Evolutionary conservation across 495 filamentous ascomycete species (phyloP).

Genomic region (Trypethelium eluteriae): DNA sequence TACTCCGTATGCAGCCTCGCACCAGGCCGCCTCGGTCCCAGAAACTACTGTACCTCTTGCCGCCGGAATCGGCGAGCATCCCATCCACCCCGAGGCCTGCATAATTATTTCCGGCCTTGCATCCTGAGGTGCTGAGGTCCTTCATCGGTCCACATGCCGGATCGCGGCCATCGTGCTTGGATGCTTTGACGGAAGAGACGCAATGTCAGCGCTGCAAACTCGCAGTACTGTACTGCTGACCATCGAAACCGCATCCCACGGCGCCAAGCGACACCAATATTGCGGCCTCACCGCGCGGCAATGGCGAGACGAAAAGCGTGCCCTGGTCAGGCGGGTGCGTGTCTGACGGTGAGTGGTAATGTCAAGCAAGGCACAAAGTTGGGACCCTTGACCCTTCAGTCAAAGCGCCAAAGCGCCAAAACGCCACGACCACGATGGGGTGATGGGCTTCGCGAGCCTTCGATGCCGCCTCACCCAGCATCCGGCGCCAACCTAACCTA

Average conservation of each 20-base stretch:
- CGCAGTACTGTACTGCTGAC: not conserved
- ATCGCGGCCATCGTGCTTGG: not conserved
- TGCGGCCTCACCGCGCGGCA: not conserved
- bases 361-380: constrained; percentile 1
- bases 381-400: constrained; percentile 2
- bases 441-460: constrained; percentile 10
- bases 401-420: not conserved
- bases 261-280: not conserved
- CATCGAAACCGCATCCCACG: not conserved
- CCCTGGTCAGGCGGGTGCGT: not conserved
- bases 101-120: too few relatives aligned
- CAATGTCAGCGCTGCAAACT: not conserved
- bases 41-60: too few relatives aligned
- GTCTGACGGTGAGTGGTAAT: constrained; percentile 4
- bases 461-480: constrained; percentile 5
- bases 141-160: too few relatives aligned
- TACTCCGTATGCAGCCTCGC: too few relatives aligned
- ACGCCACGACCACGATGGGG: constrained; percentile 1
- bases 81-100: too few relatives aligned
- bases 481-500: constrained; percentile 4
- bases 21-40: too few relatives aligned
- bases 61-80: too few relatives aligned
- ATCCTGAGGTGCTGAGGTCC: too few relatives aligned
- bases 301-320: not conserved
- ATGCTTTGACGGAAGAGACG: not conserved